Percentiles rank a stretch among this genome's conserved stretches.
phyloP scores from a whole-genome alignment of 805 yeast genomes.

The Ogataea degrootiae region DNA sequence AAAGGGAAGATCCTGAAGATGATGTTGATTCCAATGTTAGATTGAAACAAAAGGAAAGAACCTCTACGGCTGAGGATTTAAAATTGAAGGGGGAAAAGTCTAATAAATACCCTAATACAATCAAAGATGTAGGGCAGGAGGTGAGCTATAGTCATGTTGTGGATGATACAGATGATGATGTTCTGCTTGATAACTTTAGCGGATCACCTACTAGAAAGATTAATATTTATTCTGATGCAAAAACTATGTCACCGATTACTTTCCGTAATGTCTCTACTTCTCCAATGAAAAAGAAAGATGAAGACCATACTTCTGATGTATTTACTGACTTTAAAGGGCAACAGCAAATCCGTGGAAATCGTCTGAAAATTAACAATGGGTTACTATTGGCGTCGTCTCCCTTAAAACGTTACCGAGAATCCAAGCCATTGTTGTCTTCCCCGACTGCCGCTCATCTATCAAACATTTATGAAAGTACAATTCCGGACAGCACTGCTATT shows the following conservation, averaged over 20 bases:
- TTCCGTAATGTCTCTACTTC: background rate
- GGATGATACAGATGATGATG: slow-evolving; percentile 12
- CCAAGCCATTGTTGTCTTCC: background rate
- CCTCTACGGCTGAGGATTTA: no score
- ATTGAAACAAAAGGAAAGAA: no score
- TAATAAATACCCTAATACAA: background rate
- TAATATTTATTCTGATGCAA: background rate
- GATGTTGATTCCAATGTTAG: no score
- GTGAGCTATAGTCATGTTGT: background rate
- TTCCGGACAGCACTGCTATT: background rate
- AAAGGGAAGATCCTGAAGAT: no score
- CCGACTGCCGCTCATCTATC: background rate
- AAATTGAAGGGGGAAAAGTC: background rate
- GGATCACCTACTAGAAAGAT: background rate
- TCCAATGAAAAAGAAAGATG: background rate
- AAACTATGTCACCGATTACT: background rate
- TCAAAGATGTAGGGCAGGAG: background rate
- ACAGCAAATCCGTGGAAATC: no score
- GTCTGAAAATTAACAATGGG: background rate
- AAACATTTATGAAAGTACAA: slow-evolving; percentile 1
- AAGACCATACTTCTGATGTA: background rate
- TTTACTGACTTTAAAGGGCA: no score
- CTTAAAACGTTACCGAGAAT: no score
- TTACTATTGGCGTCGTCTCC: background rate
- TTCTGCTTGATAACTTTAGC: slow-evolving; percentile 6